A percentile compares a stretch with the other conserved stretches of the same genome.
Evolutionary conservation across 495 filamentous ascomycete genomes (phyloP).

Genomic region (Beverwykella pulmonaria): DNA sequence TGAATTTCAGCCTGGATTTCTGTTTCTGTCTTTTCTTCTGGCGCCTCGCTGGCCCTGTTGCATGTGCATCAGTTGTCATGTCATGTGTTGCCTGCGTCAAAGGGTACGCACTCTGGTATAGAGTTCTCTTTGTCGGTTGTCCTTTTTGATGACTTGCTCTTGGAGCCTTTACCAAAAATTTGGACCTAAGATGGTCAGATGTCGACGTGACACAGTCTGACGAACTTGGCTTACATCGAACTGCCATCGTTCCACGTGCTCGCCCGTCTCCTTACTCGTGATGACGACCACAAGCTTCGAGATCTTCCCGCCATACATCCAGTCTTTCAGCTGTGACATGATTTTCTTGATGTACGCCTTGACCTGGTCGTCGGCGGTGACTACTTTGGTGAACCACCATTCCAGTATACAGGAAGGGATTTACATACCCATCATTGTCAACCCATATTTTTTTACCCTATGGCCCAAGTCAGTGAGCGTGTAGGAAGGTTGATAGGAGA

Average conservation of each 20-base stretch:
- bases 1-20: slow-evolving; percentile 96
- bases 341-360: slow-evolving; percentile 99
- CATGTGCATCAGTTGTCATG: neutral
- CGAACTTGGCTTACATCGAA: slow-evolving; percentile 72
- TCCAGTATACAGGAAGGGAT: neutral
- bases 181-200: slow-evolving; percentile 56
- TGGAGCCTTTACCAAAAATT: slow-evolving; percentile 65
- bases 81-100: neutral
- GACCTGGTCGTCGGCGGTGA: slow-evolving; percentile 94
- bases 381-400: slow-evolving; percentile 46
- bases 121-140: slow-evolving; percentile 65
- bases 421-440: slow-evolving; percentile 85
- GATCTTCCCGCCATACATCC: slow-evolving; percentile 96
- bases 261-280: slow-evolving; percentile 92
- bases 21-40: slow-evolving; percentile 77
- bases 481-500: neutral
- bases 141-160: slow-evolving; percentile 55
- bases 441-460: slow-evolving; percentile 97
- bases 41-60: slow-evolving; percentile 39
- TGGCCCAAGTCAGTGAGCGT: neutral
- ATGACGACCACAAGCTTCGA: slow-evolving; percentile 95
- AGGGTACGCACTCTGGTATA: slow-evolving; percentile 52
- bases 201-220: neutral
- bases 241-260: slow-evolving; percentile 95
- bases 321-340: slow-evolving; percentile 92